A percentile compares a stretch with the other conserved stretches of the same genome.
These are phyloP conservation scores for Cardamine chenopodiifolia DNA, from an alignment of 345 rosid genomes.

Conservation along the genomic window DNA sequence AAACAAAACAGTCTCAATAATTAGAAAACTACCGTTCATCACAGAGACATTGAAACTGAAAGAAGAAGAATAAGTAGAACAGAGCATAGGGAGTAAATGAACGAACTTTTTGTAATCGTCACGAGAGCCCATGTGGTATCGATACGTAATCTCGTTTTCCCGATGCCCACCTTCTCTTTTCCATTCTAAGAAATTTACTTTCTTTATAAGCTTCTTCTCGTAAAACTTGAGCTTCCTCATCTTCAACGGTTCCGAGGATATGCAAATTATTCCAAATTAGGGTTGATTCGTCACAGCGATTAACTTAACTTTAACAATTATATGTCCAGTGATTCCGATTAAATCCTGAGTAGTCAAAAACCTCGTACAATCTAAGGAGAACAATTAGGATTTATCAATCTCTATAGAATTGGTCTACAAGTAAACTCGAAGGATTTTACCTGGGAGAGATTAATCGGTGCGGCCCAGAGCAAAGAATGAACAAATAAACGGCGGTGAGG, in stretches of 20 bases:
- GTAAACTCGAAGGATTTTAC: conserved; percentile 3
- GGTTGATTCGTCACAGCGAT: not conserved
- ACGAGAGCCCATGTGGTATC: conserved; percentile 70
- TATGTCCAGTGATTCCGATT: not conserved
- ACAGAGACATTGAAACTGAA: not conserved
- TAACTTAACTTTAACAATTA: not conserved
- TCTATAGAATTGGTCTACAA: not conserved
- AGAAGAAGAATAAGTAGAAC: not conserved
- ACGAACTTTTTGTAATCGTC: conserved; percentile 93
- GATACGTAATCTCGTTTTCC: conserved; percentile 62
- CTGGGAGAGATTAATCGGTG: not conserved
- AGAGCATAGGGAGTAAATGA: not conserved
- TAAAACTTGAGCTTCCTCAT: conserved; percentile 76
- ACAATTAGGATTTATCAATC: not conserved
- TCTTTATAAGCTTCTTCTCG: conserved; percentile 77
- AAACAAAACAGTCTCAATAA: not conserved
- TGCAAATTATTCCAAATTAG: conserved; percentile 5
- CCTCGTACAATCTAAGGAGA: not conserved
- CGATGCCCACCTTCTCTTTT: conserved; percentile 81
- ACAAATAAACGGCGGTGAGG: not conserved
- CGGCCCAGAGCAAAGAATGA: not conserved
- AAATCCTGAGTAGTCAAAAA: not conserved
- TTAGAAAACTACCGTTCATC: not conserved
- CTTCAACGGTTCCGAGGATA: not conserved
- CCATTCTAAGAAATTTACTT: conserved; percentile 76